Evolutionary conservation across 2,329 filamentous ascomycete species (phyloP), one percentile per base, ranked within the genome.

Genomic region (Diplodia sapinea): DNA sequence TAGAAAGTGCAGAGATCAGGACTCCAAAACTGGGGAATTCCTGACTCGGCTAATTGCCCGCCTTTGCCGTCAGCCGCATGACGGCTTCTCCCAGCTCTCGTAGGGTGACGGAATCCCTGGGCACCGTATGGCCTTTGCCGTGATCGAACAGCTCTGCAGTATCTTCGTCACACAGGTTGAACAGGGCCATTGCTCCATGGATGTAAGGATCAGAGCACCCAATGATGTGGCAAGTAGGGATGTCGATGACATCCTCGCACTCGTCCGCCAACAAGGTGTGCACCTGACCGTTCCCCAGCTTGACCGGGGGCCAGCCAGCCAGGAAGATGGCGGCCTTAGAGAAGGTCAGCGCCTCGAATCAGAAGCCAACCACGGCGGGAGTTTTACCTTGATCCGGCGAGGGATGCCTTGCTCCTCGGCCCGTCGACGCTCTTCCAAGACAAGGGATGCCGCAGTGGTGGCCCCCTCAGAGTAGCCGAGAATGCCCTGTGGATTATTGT

Each of bases 381-480:
- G 2, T 8, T 23, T 5, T 31, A 55, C 62, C 36, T 65, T 65
- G 62, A 65, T 65, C 8, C 62, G 49, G 23, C 62, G 49, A 2
- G 76, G 74, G 15, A 74, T 70, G 0, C 78, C 82, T 38, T 77
- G 74, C 57, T 76, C 74, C 57, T 78, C 70, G 26, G 74, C 73
- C 49, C 81, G 77, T 4, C 79, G 62, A 38, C 62, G 77, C 71
- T 87, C 85, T 62, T 86, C 82, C 3, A 87, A 75, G 9, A 87
- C 77, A 9, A 86, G 38, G 6, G 40, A 86, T 0, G 83, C 82
- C 0, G 86, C 87, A 15, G 86, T 81, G 0, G 83, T 84, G 1
- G 87, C 86, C 3, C 87, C 87, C 72, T 89, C 86, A 0, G 86
- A 88, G 71, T 88, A 89, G 1, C 87, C 87, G 20, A 89, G 80